These are phyloP conservation scores for Thielaviopsis populi DNA, from an alignment of 2,329 filamentous ascomycete species.

Conservation along the genomic window DNA sequence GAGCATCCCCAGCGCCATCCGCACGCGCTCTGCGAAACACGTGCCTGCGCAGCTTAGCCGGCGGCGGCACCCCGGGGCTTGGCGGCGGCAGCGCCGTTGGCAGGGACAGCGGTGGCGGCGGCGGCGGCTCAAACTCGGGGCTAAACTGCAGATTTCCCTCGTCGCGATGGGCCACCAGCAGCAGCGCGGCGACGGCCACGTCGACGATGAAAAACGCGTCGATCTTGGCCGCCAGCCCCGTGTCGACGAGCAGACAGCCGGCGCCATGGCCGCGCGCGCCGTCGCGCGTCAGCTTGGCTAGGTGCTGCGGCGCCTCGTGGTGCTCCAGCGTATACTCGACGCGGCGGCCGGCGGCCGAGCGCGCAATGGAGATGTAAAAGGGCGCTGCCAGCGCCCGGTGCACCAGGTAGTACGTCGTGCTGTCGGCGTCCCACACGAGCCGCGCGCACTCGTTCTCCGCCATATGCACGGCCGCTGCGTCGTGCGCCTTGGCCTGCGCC, in stretches of 20 bases:
- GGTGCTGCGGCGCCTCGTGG: conserved; percentile 43
- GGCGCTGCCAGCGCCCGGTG: conserved; percentile 49
- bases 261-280: conserved; percentile 32
- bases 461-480: conserved; percentile 39
- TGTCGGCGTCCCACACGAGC: conserved; percentile 56
- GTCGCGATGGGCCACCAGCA: conserved; percentile 44
- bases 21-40: neutral
- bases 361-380: conserved; percentile 45
- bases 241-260: conserved; percentile 48
- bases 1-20: neutral
- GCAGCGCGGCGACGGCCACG: conserved; percentile 43
- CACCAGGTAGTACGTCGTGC: conserved; percentile 43
- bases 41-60: conserved; percentile 7
- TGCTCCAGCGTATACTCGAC: conserved; percentile 52
- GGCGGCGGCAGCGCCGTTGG: too few species aligned
- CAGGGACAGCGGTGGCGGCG: conserved; percentile 22
- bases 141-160: conserved; percentile 29
- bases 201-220: conserved; percentile 48
- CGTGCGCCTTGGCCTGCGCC: conserved; percentile 40
- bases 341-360: conserved; percentile 31
- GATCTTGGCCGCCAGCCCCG: conserved; percentile 41
- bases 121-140: conserved; percentile 35
- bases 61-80: neutral
- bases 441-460: conserved; percentile 55
- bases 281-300: conserved; percentile 46